Evolutionary conservation across 371 early-diverging fungal genomes (phyloP).

Genomic region (Mortierella sp.): DNA sequence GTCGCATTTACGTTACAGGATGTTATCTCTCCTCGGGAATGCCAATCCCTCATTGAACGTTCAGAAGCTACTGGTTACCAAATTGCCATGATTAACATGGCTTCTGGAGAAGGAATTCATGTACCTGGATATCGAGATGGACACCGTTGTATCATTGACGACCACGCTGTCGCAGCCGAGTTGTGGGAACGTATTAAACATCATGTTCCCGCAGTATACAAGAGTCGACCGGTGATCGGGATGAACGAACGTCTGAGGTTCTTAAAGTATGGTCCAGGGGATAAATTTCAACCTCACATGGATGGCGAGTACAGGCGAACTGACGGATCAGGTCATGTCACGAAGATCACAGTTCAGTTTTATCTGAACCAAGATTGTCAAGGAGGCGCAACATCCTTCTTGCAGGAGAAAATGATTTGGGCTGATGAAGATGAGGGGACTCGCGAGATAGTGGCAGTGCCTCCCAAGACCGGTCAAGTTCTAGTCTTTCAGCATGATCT

Average conservation of each 20-base stretch:
- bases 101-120: conserved; percentile 17
- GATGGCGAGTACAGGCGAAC: conserved; percentile 59
- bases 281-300: conserved; percentile 60
- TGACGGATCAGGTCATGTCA: conserved; percentile 58
- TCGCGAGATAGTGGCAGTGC: conserved; percentile 18
- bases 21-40: conserved; percentile 38
- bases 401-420: conserved; percentile 22
- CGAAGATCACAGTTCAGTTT: conserved; percentile 61
- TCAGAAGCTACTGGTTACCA: conserved; percentile 36
- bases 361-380: conserved; percentile 58
- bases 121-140: conserved; percentile 55
- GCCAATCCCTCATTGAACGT: conserved; percentile 29
- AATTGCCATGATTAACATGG: conserved; percentile 35
- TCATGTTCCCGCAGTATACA: conserved; percentile 40
- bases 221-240: conserved; percentile 40
- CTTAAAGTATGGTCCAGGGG: conserved; percentile 59
- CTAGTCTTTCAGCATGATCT: conserved; percentile 60
- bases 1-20: conserved; percentile 37
- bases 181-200: conserved; percentile 53
- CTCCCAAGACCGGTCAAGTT: conserved; percentile 48
- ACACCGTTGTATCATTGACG: conserved; percentile 58
- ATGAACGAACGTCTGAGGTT: conserved; percentile 67
- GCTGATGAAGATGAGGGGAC: background rate
- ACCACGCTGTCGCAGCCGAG: conserved; percentile 29
- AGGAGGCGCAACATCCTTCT: conserved; percentile 62